Base-by-base conservation (phyloP, 2,329 filamentous ascomycete genomes). In the Fusarium multiceps region DNA sequence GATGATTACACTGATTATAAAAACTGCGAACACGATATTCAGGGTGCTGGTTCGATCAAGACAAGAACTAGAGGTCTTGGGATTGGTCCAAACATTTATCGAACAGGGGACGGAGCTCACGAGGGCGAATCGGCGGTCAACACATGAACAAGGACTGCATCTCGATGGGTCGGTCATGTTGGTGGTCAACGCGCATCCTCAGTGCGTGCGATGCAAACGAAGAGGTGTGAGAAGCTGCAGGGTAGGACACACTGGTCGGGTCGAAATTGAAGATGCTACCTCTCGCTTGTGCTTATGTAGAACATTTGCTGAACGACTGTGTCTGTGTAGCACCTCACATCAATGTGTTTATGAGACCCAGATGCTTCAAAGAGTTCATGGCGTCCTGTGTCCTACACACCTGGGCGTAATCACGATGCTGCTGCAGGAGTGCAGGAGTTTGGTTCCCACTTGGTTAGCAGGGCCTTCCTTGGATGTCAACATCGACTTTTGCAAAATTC, bases 81-180 rank as follows among this genome's bases (percentile, higher is more conserved):
- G 43, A 74, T 74, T 74, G 71, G 72, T 40, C 48, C 41, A 61
- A 49, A 45, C 42, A 49, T 30, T 32, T 50, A 50, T 48, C 55
- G n/a, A 59, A 62, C 54, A 62, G 63, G 68, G 59, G 60, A 40
- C 32, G 63, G 41, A 54, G 34, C 59, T 49, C 57, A 51, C 25
- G 23, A 65, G 54, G 48, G 47, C 69, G 69, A 75, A 75, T 72
- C 55, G 57, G 59, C 66, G 59, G 28, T 58, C 66, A 63, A 72
- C 71, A 75, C 73, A 75, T 68, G 59, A 71, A 53, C 56, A 61
- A 50, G 57, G 48, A 55, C 57, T 61, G 63, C 63, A 71, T 66
- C 68, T 62, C 37, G 72, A 72, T 72, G 69, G 61, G 61, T 63
- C 57, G 55, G 59, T 59, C 63, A 42, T 45, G 46, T 64, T 62